Percentiles rank a stretch among this genome's conserved stretches.
Conservation (phyloP, 2,329 filamentous ascomycete genomes). For the Apiospora sp. region DNA sequence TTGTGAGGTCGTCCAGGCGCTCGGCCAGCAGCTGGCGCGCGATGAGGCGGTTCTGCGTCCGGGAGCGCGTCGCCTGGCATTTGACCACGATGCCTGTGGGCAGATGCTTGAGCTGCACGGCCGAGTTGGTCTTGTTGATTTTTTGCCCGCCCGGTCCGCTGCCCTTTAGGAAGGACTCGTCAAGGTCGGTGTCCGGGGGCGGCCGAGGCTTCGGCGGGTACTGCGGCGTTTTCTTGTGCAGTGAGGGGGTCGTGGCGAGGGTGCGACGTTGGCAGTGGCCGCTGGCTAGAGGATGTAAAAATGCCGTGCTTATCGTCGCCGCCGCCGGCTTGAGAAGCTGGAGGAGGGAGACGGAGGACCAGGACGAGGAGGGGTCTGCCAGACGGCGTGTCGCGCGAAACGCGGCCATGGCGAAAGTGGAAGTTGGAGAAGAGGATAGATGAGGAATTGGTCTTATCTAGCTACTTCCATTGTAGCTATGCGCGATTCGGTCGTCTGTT, state of each 20-base stretch:
- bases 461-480: background rate
- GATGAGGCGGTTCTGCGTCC: constrained; percentile 85
- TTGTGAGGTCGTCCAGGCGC: constrained; percentile 73
- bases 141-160: constrained; percentile 95
- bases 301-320: background rate
- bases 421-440: background rate
- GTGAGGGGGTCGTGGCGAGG: constrained; percentile 44
- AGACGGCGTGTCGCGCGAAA: background rate
- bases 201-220: constrained; percentile 78
- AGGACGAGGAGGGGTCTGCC: background rate
- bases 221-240: constrained; percentile 54
- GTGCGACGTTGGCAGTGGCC: constrained; percentile 25
- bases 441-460: background rate
- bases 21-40: constrained; percentile 81
- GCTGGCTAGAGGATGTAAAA: constrained; percentile 3
- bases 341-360: background rate
- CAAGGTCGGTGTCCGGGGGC: constrained; percentile 80
- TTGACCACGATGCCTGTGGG: constrained; percentile 95
- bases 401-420: background rate
- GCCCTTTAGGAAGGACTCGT: constrained; percentile 88
- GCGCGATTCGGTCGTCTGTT: background rate
- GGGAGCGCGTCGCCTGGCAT: constrained; percentile 88
- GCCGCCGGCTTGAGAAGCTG: background rate
- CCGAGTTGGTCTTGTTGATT: constrained; percentile 95
- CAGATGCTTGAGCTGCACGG: constrained; percentile 89